A percentile compares a stretch with the other conserved stretches of the same genome.
Evolutionary conservation across 352 stramenopile genomes (phyloP).

Genomic region (Phytophthora megakarya): DNA sequence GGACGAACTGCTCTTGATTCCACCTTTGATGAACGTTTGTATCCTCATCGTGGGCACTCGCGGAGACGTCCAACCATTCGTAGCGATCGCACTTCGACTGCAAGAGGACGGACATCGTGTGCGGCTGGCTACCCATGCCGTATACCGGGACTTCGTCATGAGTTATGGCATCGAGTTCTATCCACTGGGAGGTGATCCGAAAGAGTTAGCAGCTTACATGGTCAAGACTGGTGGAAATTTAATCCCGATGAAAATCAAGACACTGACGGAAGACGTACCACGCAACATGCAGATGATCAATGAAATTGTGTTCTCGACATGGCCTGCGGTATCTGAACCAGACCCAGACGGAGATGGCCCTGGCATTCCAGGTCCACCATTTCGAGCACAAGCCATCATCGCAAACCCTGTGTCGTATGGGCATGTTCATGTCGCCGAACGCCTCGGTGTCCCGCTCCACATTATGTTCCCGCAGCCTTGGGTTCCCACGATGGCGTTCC

Average conservation of each 20-base stretch:
- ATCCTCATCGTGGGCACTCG: slow-evolving; percentile 91
- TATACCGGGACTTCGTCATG: slow-evolving; percentile 85
- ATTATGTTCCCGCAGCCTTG: slow-evolving; percentile 94
- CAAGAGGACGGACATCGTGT: slow-evolving; percentile 90
- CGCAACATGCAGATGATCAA: slow-evolving; percentile 90
- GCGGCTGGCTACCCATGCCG: slow-evolving; percentile 88
- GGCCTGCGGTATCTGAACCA: slow-evolving; percentile 75
- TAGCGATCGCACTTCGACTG: slow-evolving; percentile 65
- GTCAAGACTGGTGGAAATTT: slow-evolving; percentile 82
- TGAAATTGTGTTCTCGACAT: slow-evolving; percentile 86
- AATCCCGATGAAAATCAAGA: slow-evolving; percentile 69
- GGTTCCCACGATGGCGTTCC: slow-evolving; percentile 84
- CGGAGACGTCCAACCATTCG: slow-evolving; percentile 88
- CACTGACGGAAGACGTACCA: slow-evolving; percentile 62
- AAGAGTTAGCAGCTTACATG: slow-evolving; percentile 89
- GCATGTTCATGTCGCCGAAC: slow-evolving; percentile 92
- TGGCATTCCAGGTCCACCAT: slow-evolving; percentile 49
- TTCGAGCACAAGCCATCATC: slow-evolving; percentile 93
- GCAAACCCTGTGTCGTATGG: slow-evolving; percentile 91
- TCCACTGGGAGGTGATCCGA: slow-evolving; percentile 70
- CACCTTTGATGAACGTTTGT: slow-evolving; percentile 70
- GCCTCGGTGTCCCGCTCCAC: slow-evolving; percentile 92
- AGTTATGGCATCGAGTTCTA: slow-evolving; percentile 80
- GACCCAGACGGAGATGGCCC: slow-evolving; percentile 68
- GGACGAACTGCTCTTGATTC: slow-evolving; percentile 23